Percentiles rank a stretch among this genome's conserved stretches.
Evolutionary conservation across 2,329 filamentous ascomycete species (phyloP).

Genomic region (Ascochyta lentis): DNA sequence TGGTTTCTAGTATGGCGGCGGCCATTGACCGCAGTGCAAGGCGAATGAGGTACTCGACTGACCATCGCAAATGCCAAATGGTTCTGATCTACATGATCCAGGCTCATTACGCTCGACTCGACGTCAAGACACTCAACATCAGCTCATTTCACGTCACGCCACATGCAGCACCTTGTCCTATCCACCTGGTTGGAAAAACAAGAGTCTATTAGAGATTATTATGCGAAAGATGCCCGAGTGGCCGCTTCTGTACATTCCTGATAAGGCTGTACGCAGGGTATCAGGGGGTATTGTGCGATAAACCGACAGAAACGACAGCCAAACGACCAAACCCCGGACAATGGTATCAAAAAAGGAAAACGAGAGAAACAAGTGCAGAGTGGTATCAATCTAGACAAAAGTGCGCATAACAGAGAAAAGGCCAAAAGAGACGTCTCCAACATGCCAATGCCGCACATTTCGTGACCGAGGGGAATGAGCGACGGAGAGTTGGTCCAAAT

Average conservation of each 20-base stretch:
- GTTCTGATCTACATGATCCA: not conserved
- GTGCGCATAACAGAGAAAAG: conserved; percentile 42
- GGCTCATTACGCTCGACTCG: not conserved
- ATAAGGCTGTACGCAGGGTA: conserved; percentile 52
- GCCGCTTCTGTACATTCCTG: conserved; percentile 49
- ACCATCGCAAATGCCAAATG: not conserved
- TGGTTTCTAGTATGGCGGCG: too few relatives aligned
- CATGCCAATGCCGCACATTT: conserved; percentile 46
- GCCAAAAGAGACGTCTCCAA: conserved; percentile 42
- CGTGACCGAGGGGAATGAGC: conserved; percentile 37
- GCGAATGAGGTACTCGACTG: not conserved
- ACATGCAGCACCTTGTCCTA: not conserved
- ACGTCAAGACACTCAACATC: not conserved
- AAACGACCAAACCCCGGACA: conserved; percentile 34
- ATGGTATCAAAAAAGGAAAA: conserved; percentile 46
- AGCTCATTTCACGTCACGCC: not conserved
- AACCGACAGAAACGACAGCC: conserved; percentile 42
- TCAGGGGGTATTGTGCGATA: conserved; percentile 51
- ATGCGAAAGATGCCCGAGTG: conserved; percentile 48
- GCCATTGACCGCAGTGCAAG: not conserved
- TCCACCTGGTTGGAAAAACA: conserved; percentile 21
- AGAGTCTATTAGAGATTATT: conserved; percentile 50
- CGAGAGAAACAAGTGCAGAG: conserved; percentile 47
- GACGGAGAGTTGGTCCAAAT: conserved; percentile 38
- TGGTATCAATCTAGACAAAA: conserved; percentile 55